Percentiles rank a stretch among this genome's conserved stretches.
phyloP scores from a whole-genome alignment of 2,329 filamentous ascomycete genomes.

The Myriangium duriaei region DNA sequence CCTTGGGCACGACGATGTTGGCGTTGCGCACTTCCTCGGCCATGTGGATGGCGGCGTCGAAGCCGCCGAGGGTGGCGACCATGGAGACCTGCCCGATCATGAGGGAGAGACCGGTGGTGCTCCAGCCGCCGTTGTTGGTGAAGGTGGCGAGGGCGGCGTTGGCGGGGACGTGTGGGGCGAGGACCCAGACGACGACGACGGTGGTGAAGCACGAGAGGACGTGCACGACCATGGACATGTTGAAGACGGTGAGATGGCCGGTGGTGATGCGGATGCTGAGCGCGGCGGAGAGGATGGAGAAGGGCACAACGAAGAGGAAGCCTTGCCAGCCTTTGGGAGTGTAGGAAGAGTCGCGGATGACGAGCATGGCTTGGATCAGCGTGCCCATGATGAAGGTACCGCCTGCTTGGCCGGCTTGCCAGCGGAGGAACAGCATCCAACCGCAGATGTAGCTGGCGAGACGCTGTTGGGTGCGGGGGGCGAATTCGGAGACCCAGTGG shows the following conservation, averaged over 20 bases:
- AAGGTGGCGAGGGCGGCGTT: constrained; percentile 26
- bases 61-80: constrained; percentile 17
- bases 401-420: constrained; percentile 38
- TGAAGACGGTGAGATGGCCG: constrained; percentile 27
- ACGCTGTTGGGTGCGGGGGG: constrained; percentile 19
- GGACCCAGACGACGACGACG: constrained; percentile 15
- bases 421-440: constrained; percentile 39
- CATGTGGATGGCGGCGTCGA: constrained; percentile 15
- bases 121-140: constrained; percentile 28
- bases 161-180: constrained; percentile 17
- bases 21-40: constrained; percentile 21
- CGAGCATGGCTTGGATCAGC: constrained; percentile 34
- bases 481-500: constrained; percentile 22
- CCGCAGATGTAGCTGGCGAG: constrained; percentile 22
- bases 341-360: constrained; percentile 31
- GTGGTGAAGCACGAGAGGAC: constrained; percentile 26
- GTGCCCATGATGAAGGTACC: constrained; percentile 37
- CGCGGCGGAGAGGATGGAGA: constrained; percentile 30
- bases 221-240: constrained; percentile 27
- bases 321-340: constrained; percentile 34
- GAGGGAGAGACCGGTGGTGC: constrained; percentile 18
- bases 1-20: constrained; percentile 17
- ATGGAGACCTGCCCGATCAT: constrained; percentile 23
- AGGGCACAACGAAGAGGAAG: constrained; percentile 36
- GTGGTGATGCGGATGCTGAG: constrained; percentile 28